Base-by-base conservation (phyloP, 2,329 filamentous ascomycete species). In the Epichloe glyceriae region DNA sequence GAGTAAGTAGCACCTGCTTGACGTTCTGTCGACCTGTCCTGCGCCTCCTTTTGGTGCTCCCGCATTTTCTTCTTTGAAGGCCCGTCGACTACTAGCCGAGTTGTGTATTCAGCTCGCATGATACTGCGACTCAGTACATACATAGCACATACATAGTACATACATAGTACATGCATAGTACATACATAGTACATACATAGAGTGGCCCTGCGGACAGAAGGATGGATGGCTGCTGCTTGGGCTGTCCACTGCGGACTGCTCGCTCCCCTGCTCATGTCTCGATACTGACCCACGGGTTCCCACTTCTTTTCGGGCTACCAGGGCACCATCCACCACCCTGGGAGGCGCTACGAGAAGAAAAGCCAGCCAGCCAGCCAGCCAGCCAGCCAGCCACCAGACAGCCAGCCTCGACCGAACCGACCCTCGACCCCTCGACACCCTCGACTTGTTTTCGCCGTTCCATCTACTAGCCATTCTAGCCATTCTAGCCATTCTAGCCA, bases 251-350 rank as follows among this genome's bases (percentile, higher is more conserved):
- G 26, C 26, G 26, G 26, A 30, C 45, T 46, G 12, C 45, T 40
- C 22, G 12, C 45, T 40, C 22, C 37, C 26, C 22, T 40, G 37
- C 34, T 22, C 37, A 38, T 6, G 47, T 44, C 35, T 49, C 40
- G 46, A 52, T 46, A 49, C 41, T 19, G 46, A 49, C 50, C 50
- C 50, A 52, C 47, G 46, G 5, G 35, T 19, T 37, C 47, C 51
- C 45, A 37, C 37, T 46, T 42, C 44, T 47, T 46, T 43, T 48
- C 22, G 44, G 40, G 38, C 49, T 37, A 51, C 43, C 10, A 12
- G 37, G 30, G 26, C 45, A 34, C 44, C 26, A 44, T 20, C 45
- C 50, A 38, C 34, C 47, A 49, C 45, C 33, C 45, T 38, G 20
- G 39, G 39, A 47, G 35, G 46, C 45, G 35, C 19, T 47, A 42